phyloP scores from a whole-genome alignment of 208 protist species.

The Porcisia deanei region DNA sequence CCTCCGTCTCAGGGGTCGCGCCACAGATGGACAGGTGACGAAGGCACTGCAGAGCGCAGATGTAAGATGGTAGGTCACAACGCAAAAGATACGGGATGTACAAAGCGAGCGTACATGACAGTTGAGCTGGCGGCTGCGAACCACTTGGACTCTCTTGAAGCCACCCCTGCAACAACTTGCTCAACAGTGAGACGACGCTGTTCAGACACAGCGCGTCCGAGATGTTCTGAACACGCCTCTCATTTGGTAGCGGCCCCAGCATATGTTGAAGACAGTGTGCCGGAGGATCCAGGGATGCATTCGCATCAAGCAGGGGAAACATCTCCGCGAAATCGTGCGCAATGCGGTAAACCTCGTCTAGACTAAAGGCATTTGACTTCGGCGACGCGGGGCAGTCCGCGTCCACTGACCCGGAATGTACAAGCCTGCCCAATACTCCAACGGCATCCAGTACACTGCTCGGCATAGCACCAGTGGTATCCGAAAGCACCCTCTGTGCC shows the following conservation, averaged over 20 bases:
- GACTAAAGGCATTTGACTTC: neutral
- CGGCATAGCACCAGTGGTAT: neutral
- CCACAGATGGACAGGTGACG: neutral
- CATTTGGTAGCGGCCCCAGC: neutral
- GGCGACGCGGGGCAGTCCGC: too few species aligned
- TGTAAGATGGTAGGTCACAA: conserved; percentile 24
- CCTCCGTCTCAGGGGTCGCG: conserved; percentile 12
- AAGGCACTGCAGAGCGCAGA: conserved; percentile 11
- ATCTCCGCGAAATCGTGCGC: neutral
- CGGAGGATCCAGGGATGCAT: conserved; percentile 15
- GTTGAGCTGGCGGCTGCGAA: conserved; percentile 15
- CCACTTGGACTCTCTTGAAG: neutral
- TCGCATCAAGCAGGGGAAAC: neutral
- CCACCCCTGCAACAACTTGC: conserved; percentile 19
- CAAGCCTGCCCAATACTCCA: neutral
- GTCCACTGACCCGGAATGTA: neutral
- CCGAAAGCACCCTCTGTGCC: conserved; percentile 5
- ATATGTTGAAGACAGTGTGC: conserved; percentile 19
- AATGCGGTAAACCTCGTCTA: conserved; percentile 6
- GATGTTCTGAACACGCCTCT: conserved; percentile 7
- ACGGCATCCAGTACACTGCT: conserved; percentile 10
- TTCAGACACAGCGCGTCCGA: conserved; percentile 13
- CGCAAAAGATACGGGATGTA: conserved; percentile 27
- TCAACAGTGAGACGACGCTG: conserved; percentile 6
- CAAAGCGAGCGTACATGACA: conserved; percentile 23